A percentile compares a stretch with the other conserved stretches of the same genome.
Evolutionary conservation across 2,329 filamentous ascomycete genomes (phyloP).

Genomic region (Colletotrichum spinosum): DNA sequence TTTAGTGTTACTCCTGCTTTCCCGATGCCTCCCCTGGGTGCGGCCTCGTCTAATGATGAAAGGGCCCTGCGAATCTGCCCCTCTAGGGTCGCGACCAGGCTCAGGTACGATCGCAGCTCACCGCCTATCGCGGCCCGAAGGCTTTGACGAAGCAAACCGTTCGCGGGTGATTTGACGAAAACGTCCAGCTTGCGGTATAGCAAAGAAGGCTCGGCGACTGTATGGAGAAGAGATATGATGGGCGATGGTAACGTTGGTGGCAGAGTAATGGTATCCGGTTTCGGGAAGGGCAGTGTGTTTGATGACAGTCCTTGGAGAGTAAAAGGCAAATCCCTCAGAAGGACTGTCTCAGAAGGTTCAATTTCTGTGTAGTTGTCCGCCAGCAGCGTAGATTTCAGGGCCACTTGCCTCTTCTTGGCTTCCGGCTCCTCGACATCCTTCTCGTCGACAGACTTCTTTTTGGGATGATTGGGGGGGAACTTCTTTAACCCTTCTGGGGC

Average conservation of each 20-base stretch:
- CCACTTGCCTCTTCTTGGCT: slow-evolving; percentile 59
- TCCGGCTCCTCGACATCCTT: slow-evolving; percentile 45
- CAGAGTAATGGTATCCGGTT: slow-evolving; percentile 76
- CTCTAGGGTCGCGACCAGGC: slow-evolving; percentile 91
- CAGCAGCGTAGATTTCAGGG: slow-evolving; percentile 67
- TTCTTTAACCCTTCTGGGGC: slow-evolving; percentile 63
- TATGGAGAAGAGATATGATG: slow-evolving; percentile 87
- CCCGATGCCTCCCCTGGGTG: slow-evolving; percentile 77
- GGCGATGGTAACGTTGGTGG: slow-evolving; percentile 85
- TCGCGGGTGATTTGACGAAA: slow-evolving; percentile 85
- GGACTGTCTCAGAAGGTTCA: slow-evolving; percentile 72
- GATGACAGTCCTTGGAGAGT: slow-evolving; percentile 94
- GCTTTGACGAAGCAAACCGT: slow-evolving; percentile 91
- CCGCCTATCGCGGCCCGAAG: slow-evolving; percentile 85
- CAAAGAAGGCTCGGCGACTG: slow-evolving; percentile 92
- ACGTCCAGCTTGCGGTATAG: slow-evolving; percentile 83
- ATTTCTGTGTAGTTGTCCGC: slow-evolving; percentile 68
- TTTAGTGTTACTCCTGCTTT: slow-evolving; percentile 94
- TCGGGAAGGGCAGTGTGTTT: slow-evolving; percentile 81
- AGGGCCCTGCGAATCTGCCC: slow-evolving; percentile 89
- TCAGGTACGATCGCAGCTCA: slow-evolving; percentile 90
- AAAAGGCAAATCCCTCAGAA: slow-evolving; percentile 87
- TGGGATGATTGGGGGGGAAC: slow-evolving; percentile 55
- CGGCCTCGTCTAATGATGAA: slow-evolving; percentile 75
- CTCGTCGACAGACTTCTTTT: slow-evolving; percentile 46